Evolutionary conservation across 1,139 yeast species (phyloP), one percentile per base, ranked within the genome.

Genomic region (Hansenula sp.): DNA sequence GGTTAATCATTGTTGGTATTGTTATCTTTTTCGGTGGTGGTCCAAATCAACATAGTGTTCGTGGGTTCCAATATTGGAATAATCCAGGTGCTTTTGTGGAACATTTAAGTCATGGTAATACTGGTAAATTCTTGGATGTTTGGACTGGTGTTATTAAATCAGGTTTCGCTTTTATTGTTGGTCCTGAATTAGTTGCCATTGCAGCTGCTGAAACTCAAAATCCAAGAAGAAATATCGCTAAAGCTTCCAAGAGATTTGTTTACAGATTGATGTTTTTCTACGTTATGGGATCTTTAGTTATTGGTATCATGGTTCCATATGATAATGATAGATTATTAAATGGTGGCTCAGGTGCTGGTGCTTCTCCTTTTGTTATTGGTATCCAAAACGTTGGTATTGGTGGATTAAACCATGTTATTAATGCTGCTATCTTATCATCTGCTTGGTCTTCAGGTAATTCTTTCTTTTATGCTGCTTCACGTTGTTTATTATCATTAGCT

Each of bases 11-110:
- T 28, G 82, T 82, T 63, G 82, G 90, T 3, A 73, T 86, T 47
- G 61, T 86, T 44, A 79, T 88, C 32, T 85, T 86, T 90, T 76
- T 82, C 42, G 95, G 95, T 25, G 95, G 94, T 29, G 86, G 84
- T 59, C 88, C 89, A 16, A 52, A 68, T 42, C 95, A 95, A 26
- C 71, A 68, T 42, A 82, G 79, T 53, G 78, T 74, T 3, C 77
- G 76, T 55, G 89, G 89, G 2, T 82, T 82, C 65, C 68, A 85
- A 45, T 64, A 79, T 60, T 80, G 90, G 86, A 53, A 61, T n/a
- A 58, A 69, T 33, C 74, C 76, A 32, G 74, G 76, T 36, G 75
- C 82, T 0, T 80, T 80, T 55, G 64, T 62, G 8, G 75, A n/a
- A 68, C 76, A 71, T 51, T 64, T 72, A 39, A 65, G 74, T 10